phyloP scores from a whole-genome alignment of 2,329 filamentous ascomycete species.

The Zelopaecilomyces penicillatus region DNA sequence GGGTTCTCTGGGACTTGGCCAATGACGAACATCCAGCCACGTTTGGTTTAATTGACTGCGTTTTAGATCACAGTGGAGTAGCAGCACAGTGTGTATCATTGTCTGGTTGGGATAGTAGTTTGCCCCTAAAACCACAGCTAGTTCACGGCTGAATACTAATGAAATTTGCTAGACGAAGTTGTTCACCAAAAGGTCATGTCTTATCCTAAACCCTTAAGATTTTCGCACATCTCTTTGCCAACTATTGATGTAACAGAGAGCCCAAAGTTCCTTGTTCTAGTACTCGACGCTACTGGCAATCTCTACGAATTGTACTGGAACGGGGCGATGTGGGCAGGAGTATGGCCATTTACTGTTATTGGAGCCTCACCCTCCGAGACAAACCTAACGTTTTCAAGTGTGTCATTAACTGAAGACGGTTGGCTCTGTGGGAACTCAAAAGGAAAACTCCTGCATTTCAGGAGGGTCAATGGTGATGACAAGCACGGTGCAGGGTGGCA shows the following conservation, averaged over 20 bases:
- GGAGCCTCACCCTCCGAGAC: neutral
- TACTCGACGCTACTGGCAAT: neutral
- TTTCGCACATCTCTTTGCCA: neutral
- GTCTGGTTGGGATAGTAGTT: no score
- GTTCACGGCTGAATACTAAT: no score
- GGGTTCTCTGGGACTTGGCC: neutral
- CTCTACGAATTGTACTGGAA: neutral
- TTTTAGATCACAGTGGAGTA: neutral
- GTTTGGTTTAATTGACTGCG: neutral
- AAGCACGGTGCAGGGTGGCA: no score
- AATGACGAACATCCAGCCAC: neutral
- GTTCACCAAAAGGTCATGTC: neutral
- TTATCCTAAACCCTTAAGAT: neutral
- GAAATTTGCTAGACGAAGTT: no score
- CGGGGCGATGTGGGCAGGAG: neutral
- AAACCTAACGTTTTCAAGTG: neutral
- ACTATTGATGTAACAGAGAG: neutral
- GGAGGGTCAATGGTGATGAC: neutral
- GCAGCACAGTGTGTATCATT: neutral
- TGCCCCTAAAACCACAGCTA: no score
- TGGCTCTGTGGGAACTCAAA: neutral
- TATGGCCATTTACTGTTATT: neutral
- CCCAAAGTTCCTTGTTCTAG: neutral
- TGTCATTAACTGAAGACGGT: neutral
- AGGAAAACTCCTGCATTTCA: neutral